Evolutionary conservation across 352 stramenopile genomes (phyloP), one percentile per base, ranked within the genome.

Genomic region (Peronosclerospora sorghi): DNA sequence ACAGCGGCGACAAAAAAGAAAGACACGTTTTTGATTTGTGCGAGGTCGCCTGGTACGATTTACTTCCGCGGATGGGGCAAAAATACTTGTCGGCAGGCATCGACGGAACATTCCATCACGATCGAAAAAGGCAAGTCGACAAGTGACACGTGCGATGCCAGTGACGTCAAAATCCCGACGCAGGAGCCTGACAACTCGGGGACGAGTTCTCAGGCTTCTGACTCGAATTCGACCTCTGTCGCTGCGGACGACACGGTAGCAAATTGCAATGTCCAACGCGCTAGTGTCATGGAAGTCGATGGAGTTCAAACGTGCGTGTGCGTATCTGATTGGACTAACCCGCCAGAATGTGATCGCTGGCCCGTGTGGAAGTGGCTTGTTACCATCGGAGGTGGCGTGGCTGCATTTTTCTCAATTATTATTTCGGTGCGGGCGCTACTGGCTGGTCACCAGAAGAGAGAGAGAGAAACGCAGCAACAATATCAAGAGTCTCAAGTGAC

Each of bases 21-120:
- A 21, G 58, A 51, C 28, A 70, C 55, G 7, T 85, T 81, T 47
- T 55, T 77, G 32, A 80, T 87, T 36, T 87, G 74, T 41, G 64
- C 72, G 5, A 66, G 61, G 20, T 36, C 50, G 8, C 60, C 62
- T 4, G 74, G 74, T 1, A 75, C 53, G 18, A 73, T 86, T 40
- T 59, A 80, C 21, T 55, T 86, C 23, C 71, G 74, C 15, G 74
- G 62, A 8, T 86, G 71, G 71, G 74, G 74, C 12, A 45, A 32
- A 5, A 62, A 86, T 35, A 56, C 62, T 3, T 86, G 74, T 58
- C 58, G 48, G 2, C 40, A 77, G 44, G 68, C 67, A 12, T 83
- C 70, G 1, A 41, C 45, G 2, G 70, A 83, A 26, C 62, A 72
- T 39, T 65, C 48, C 10, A 37, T 83, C 27, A 61, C 62, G 18